Base-by-base conservation (phyloP, 768 basidiomycete genomes). In the Rhodocollybia butyracea region DNA sequence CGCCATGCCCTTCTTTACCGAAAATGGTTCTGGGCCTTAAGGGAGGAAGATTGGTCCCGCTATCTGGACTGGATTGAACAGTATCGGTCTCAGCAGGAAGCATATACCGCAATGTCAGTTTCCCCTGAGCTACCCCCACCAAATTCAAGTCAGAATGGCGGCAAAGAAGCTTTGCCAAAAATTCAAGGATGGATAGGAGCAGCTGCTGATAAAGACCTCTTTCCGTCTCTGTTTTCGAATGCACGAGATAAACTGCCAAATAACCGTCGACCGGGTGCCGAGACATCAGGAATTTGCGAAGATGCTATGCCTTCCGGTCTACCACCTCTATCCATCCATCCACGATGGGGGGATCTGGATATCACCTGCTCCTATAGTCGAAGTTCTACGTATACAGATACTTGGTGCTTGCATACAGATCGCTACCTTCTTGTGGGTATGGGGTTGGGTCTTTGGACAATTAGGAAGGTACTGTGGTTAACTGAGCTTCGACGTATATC, bases 401-500 rank as follows among this genome's bases (percentile, higher is more conserved):
- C 82, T 2, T 81, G 80, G 61, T 76, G 76, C 46, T 74, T 70
- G 57, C 71, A 80, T 48, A 73, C 85, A 47, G 87, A 89, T 64
- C 80, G 80, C 11, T 81, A 71, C 59, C 85, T 88, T 60, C 34
- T 50, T 22, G 48, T 50, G 31, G 48, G 48, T 24, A 76, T 76
- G 56, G 71, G 66, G 31, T 72, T 83, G 61, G 80, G 83, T 3
- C 64, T 82, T 45, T 87, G 85, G 81, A 88, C 86, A 19, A 81
- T 88, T 63, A 69, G 74, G 41, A 88, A 88, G 72, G 78, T 76
- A 38, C 60, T 88, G n/a, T 88, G 82, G 73, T 75, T 84, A 67
- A 78, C 78, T 58, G 82, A 85, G 58, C 65, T 89, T 62, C 79
- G 81, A 42, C 39, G 29, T 12, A 66, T 76, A 56, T 64, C 63